Evolutionary conservation across 495 filamentous ascomycete genomes (phyloP), one percentile per base, ranked within the genome.

Genomic region (Penicillium waksmanii): DNA sequence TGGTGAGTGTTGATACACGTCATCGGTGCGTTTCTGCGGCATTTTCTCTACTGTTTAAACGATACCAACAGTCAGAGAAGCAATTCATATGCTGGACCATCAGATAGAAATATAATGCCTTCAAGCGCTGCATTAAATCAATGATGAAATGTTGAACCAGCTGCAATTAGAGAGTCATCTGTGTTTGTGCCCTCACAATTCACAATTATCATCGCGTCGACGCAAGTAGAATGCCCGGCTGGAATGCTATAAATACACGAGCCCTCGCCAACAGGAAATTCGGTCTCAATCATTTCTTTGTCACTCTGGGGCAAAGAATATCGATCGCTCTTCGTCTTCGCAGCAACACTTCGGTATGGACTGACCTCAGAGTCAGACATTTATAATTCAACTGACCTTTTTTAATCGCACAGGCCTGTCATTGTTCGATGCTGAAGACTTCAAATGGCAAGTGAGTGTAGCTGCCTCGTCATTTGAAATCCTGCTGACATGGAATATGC

Each of bases 401-500:
- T 2, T 2, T 7, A 27, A 1, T 27, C 0, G 0, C 2, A 2
- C 4, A 5, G 5, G 4, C 0, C 25, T 25, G 25, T 2, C 4
- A 2, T 27, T 27, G 3, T 27, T 5, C 25, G 25, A 27, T 27
- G 25, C 25, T 27, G 25, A 27, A 5, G 4, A 2, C 25, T 27
- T 27, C 25, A 27, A 27, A 27, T 3, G 5, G 25, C 25, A 27
- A 27, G 25, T 5, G 25, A 27, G 4, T 27, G 25, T 27, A 27
- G 25, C 25, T 27, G 25, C 25, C 25, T 3, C 25, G 25, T 27
- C 25, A 27, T 27, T 27, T 27, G 25, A 27, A 2, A 3, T 27
- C 25, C 2, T 27, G 25, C 25, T 27, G 25, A 27, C 25, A 27
- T 27, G 25, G 25, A 27, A 27, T 27, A 27, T 27, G 25, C 25